Percentiles rank a stretch among this genome's conserved stretches.
Conservation (phyloP, 2,329 filamentous ascomycete genomes). For the Fusarium sp. region DNA sequence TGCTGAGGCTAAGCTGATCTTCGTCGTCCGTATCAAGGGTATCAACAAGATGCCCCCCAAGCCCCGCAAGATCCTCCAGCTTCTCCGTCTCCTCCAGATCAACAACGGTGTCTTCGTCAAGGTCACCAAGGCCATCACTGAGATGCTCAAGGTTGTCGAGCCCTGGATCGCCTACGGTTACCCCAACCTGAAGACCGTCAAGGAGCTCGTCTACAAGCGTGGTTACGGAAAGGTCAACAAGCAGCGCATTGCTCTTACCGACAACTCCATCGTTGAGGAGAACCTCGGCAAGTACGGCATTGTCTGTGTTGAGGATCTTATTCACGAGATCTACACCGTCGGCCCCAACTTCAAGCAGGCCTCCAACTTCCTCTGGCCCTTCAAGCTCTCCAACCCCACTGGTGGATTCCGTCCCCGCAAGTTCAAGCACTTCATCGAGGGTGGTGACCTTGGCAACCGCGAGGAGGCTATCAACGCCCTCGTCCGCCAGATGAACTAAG, state of each 20-base stretch:
- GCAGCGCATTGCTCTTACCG: conserved; percentile 94
- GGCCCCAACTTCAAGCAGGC: conserved; percentile 99
- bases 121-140: conserved; percentile 95
- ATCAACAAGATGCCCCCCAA: conserved; percentile 99
- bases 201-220: conserved; percentile 99
- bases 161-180: conserved; percentile 99
- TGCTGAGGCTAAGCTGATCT: conserved; percentile 95
- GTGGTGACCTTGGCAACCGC: conserved; percentile 98
- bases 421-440: conserved; percentile 99
- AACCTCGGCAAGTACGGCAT: conserved; percentile 98
- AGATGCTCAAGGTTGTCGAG: conserved; percentile 99
- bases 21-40: conserved; percentile 99
- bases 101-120: conserved; percentile 99
- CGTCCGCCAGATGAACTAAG: conserved; percentile 98
- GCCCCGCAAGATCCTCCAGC: conserved; percentile 99
- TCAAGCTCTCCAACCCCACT: conserved; percentile 99
- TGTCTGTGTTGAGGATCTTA: conserved; percentile 98
- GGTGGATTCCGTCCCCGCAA: conserved; percentile 96
- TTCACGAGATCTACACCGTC: conserved; percentile 99
- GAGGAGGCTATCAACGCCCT: conserved; percentile 98
- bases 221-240: conserved; percentile 99
- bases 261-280: conserved; percentile 98
- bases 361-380: conserved; percentile 99
- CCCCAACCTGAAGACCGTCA: conserved; percentile 98
- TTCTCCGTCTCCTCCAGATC: conserved; percentile 99